Percentiles rank a stretch among this genome's conserved stretches.
Evolutionary conservation across 805 yeast genomes (phyloP).

Genomic region (Metschnikowia shivogae): DNA sequence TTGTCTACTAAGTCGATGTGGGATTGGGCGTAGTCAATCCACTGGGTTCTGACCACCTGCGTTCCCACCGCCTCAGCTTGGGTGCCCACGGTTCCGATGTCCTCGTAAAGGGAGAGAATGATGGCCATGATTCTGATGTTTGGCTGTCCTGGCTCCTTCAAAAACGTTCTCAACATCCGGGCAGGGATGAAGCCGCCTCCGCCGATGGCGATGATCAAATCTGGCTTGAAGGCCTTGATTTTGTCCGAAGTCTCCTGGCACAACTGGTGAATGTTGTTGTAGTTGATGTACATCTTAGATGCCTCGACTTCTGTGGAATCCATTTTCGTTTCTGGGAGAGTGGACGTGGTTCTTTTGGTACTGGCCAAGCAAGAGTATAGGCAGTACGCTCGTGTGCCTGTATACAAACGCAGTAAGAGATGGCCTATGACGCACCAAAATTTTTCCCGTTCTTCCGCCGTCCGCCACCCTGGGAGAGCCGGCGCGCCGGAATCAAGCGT

Average conservation of each 20-base stretch:
- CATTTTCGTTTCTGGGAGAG: constrained; percentile 9
- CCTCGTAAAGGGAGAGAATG: constrained; percentile 88
- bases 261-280: constrained; percentile 77
- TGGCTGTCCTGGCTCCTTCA: constrained; percentile 82
- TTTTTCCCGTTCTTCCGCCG: neutral
- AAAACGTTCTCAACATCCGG: constrained; percentile 87
- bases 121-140: constrained; percentile 94
- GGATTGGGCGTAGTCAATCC: constrained; percentile 81
- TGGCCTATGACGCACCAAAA: constrained; percentile 1
- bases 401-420: constrained; percentile 6
- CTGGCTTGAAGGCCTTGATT: constrained; percentile 40
- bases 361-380: neutral
- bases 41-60: constrained; percentile 79
- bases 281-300: constrained; percentile 52
- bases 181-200: constrained; percentile 99
- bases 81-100: constrained; percentile 53
- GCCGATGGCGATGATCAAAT: constrained; percentile 82
- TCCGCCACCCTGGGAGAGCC: neutral
- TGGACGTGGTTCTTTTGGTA: neutral
- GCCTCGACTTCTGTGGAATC: constrained; percentile 20
- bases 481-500: neutral
- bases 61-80: constrained; percentile 18
- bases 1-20: constrained; percentile 59
- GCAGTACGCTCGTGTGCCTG: constrained; percentile 4
- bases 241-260: constrained; percentile 64